Percentiles rank a stretch among this genome's conserved stretches.
phyloP scores from a whole-genome alignment of 345 rosid genomes.

The Lepidium sativum region DNA sequence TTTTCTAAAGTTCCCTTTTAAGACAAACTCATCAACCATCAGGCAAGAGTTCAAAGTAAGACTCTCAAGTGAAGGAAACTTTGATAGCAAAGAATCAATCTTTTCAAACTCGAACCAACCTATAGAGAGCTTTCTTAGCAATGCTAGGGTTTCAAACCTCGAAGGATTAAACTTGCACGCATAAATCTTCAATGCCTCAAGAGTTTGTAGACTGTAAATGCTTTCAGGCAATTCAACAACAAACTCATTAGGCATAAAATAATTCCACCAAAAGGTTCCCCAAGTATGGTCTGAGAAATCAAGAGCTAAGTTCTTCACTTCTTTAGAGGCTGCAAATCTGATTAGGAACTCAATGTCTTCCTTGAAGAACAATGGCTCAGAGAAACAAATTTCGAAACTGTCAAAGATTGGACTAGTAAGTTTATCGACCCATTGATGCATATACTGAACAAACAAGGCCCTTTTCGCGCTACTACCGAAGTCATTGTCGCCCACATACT shows the following conservation, averaged over 20 bases:
- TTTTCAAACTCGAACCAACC: not conserved
- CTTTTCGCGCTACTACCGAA: not conserved
- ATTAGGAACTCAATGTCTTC: constrained; percentile 6
- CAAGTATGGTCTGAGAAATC: constrained; percentile 35
- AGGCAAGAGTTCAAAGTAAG: not conserved
- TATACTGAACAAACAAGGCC: constrained; percentile 11
- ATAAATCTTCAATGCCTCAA: constrained; percentile 26
- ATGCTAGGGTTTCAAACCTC: not conserved
- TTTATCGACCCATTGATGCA: constrained; percentile 2
- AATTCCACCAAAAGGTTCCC: not conserved
- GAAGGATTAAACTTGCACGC: constrained; percentile 15
- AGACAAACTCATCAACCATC: not conserved
- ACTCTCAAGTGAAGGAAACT: not conserved
- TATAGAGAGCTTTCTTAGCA: not conserved
- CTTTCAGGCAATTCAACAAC: constrained; percentile 22
- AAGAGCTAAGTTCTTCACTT: constrained; percentile 16
- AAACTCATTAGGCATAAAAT: not conserved
- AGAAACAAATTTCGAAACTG: constrained; percentile 18
- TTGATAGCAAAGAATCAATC: not conserved
- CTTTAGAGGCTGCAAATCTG: constrained; percentile 3
- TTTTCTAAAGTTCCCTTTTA: not conserved
- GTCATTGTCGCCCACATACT: constrained; percentile 5
- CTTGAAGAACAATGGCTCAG: constrained; percentile 13
- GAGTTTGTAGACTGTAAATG: not conserved
- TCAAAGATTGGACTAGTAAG: not conserved